Conservation (phyloP, 768 basidiomycete species). For the Fibroporia radiculosa region DNA sequence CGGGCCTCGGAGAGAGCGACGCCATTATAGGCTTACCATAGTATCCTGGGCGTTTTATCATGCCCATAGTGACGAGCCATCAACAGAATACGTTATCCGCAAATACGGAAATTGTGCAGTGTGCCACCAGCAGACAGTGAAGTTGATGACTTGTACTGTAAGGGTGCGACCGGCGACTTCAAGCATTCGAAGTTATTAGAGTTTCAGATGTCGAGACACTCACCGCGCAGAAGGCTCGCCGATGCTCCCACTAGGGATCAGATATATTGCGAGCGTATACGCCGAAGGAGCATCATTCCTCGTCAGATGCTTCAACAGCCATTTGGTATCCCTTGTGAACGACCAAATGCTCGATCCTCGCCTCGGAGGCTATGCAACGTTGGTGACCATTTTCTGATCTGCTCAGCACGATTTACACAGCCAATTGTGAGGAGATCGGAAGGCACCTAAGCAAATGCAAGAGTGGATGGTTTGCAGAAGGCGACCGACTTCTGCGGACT, state of each 20-base stretch:
- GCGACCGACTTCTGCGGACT: slow-evolving; percentile 37
- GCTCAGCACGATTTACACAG: neutral
- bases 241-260: slow-evolving; percentile 27
- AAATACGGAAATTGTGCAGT: no score
- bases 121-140: no score
- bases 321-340: slow-evolving; percentile 8
- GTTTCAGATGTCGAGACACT: no score
- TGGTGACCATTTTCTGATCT: slow-evolving; percentile 13
- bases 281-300: slow-evolving; percentile 25
- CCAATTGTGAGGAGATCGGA: slow-evolving; percentile 31
- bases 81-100: no score
- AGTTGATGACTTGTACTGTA: no score
- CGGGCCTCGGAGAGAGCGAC: no score
- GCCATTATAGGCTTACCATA: no score
- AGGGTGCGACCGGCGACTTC: no score
- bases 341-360: slow-evolving; percentile 19
- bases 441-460: slow-evolving; percentile 24
- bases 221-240: slow-evolving; percentile 29
- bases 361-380: slow-evolving; percentile 18
- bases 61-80: no score
- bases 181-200: no score
- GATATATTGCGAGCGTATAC: slow-evolving; percentile 23
- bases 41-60: no score
- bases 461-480: slow-evolving; percentile 27
- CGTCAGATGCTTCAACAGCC: slow-evolving; percentile 22